These are phyloP conservation scores for Dimargaris xerosporica DNA, from an alignment of 192 early-diverging fungal genomes.

Conservation along the genomic window DNA sequence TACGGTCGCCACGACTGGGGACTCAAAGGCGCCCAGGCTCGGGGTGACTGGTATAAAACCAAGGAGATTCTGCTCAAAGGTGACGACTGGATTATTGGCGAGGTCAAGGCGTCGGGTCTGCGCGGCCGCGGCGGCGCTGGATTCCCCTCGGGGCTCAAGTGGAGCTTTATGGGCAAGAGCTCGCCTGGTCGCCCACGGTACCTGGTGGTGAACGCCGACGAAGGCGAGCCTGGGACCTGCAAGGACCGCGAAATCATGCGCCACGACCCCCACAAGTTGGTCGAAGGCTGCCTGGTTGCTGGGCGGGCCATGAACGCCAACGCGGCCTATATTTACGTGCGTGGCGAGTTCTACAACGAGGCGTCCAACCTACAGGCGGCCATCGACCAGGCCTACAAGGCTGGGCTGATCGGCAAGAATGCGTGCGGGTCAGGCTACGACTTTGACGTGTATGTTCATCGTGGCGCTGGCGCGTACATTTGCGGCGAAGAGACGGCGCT, in stretches of 20 bases:
- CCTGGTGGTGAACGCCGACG: slow-evolving; percentile 95
- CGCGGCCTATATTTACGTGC: slow-evolving; percentile 95
- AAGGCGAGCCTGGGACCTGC: slow-evolving; percentile 98
- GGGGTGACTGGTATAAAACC: slow-evolving; percentile 98
- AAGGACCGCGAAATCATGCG: slow-evolving; percentile 95
- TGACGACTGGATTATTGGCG: slow-evolving; percentile 92
- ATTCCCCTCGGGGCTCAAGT: slow-evolving; percentile 95
- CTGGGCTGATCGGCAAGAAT: slow-evolving; percentile 95
- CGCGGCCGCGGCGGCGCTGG: slow-evolving; percentile 94
- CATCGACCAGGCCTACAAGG: slow-evolving; percentile 95
- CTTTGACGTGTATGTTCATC: slow-evolving; percentile 95
- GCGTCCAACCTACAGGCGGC: slow-evolving; percentile 83
- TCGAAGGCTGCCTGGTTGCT: slow-evolving; percentile 93
- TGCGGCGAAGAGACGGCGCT: slow-evolving; percentile 92
- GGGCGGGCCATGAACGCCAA: slow-evolving; percentile 94
- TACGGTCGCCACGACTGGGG: slow-evolving; percentile 85
- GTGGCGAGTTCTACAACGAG: slow-evolving; percentile 95
- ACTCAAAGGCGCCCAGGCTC: slow-evolving; percentile 78
- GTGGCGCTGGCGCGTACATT: slow-evolving; percentile 94
- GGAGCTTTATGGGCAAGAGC: slow-evolving; percentile 98
- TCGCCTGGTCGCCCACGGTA: slow-evolving; percentile 76
- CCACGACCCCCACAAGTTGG: slow-evolving; percentile 87
- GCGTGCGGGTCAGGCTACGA: slow-evolving; percentile 92
- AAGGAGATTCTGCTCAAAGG: slow-evolving; percentile 96
- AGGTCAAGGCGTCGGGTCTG: slow-evolving; percentile 90